Conservation (phyloP, 371 early-diverging fungal species). For the Mucor lusitanicus region DNA sequence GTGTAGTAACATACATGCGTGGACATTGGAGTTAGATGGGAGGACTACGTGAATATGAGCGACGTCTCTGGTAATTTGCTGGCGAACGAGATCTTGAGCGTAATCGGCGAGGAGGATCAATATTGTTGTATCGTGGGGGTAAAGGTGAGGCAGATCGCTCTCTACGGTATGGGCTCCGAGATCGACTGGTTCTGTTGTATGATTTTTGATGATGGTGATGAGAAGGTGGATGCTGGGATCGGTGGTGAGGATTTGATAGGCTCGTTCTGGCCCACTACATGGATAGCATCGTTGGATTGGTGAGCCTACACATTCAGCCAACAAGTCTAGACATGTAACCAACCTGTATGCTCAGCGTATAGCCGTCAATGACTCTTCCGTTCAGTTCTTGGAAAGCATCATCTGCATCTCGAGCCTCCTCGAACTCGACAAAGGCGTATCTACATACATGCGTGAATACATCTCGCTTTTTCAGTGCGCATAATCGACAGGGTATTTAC, state of each 20-base stretch:
- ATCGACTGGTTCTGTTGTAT: constrained; percentile 9
- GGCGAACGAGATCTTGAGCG: constrained; percentile 21
- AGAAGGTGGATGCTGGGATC: not conserved
- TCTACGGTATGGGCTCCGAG: constrained; percentile 27
- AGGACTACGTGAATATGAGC: constrained; percentile 21
- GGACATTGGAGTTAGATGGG: not conserved
- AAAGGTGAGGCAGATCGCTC: constrained; percentile 38
- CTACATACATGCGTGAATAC: constrained; percentile 30
- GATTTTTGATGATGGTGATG: not conserved
- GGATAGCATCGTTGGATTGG: not conserved
- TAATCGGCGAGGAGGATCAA: constrained; percentile 8
- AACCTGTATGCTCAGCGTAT: constrained; percentile 78
- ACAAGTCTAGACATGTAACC: not conserved
- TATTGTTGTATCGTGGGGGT: constrained; percentile 19
- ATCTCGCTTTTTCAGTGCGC: not conserved
- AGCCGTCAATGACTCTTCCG: constrained; percentile 79
- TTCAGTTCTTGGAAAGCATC: constrained; percentile 92
- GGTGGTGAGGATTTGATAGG: not conserved
- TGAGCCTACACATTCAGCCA: not conserved
- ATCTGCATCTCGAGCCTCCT: constrained; percentile 84
- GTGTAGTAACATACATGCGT: not conserved
- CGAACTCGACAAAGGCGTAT: constrained; percentile 93
- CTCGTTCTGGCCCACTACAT: constrained; percentile 14
- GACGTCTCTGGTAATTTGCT: constrained; percentile 11
- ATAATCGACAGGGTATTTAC: constrained; percentile 44